Evolutionary conservation across 805 yeast genomes (phyloP), one percentile per base, ranked within the genome.

Genomic region (Candida quercuum): DNA sequence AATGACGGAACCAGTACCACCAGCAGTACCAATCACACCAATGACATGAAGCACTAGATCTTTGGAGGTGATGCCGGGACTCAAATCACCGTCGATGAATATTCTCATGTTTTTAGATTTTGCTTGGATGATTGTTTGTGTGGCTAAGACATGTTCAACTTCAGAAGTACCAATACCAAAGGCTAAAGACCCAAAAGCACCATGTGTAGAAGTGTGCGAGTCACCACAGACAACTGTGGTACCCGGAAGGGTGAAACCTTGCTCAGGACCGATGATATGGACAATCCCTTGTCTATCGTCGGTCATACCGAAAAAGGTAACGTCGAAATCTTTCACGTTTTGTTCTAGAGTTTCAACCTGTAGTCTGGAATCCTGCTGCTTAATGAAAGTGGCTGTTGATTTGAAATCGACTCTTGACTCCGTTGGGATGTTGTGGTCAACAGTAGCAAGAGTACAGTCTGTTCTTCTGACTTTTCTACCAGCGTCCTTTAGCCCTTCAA

Each of bases 141-240:
- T 93, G 36, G 99, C 99, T 57, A 93, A 70, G 42, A 93, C 99
- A 61, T 93, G 99, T 70, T 93, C 99, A 38, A 93, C 99, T 68
- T 93, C 99, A 12, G 97, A 89, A 40, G 99, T 93, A 61, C 99
- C 99, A 57, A 93, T 93, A 67, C 99, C 99, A 55, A 93, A 93
- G 11, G 99, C 99, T 40, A 93, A 74, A 9, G 98, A 70, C 45
- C 99, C 99, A 59, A 93, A 93, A 31, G 99, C 99, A 54, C 99
- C 99, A 59, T 93, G 99, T 1, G 99, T 93, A 3, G 97, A 87
- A 20, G 99, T 93, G 62, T 93, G 99, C 4, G 97, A 88, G 63
- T 93, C 99, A 63, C 99, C 99, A 67, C 99, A 93, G 31, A 93
- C 99, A 24, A 93, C 96, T 4, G 99, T 93, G 36, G 98, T 88